phyloP scores from a whole-genome alignment of 768 basidiomycete genomes.

The Agaricus sinodeliciosus region DNA sequence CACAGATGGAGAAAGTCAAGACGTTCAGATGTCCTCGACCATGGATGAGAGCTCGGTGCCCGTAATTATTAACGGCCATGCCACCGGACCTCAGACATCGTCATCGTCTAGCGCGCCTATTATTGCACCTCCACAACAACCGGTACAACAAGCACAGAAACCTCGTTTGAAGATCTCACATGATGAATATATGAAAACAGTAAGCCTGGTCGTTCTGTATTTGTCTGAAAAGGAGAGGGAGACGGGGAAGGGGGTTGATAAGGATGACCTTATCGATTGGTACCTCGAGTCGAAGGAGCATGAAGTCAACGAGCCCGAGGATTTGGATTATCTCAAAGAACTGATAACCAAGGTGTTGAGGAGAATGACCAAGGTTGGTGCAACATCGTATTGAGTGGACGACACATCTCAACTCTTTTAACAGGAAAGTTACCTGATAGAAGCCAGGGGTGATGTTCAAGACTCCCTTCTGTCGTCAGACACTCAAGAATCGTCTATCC shows the following conservation, averaged over 20 bases:
- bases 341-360: slow-evolving; percentile 83
- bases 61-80: slow-evolving; percentile 23
- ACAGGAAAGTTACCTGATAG: slow-evolving; percentile 82
- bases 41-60: slow-evolving; percentile 46
- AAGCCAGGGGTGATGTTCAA: slow-evolving; percentile 77
- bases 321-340: slow-evolving; percentile 87
- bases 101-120: slow-evolving; percentile 32
- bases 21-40: slow-evolving; percentile 57
- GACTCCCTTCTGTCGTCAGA: slow-evolving; percentile 66
- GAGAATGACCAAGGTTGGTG: slow-evolving; percentile 82
- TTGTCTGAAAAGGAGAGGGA: slow-evolving; percentile 71
- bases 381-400: neutral
- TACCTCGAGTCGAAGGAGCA: slow-evolving; percentile 88
- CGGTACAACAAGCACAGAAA: slow-evolving; percentile 40
- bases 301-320: slow-evolving; percentile 77
- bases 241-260: slow-evolving; percentile 71
- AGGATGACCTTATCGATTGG: slow-evolving; percentile 94
- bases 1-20: slow-evolving; percentile 31
- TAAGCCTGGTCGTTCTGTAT: slow-evolving; percentile 82
- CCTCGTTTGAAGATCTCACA: slow-evolving; percentile 87
- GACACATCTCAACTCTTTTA: slow-evolving; percentile 9
- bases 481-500: slow-evolving; percentile 42
- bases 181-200: slow-evolving; percentile 89
- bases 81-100: slow-evolving; percentile 17
- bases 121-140: slow-evolving; percentile 23